These are phyloP conservation scores for Paecilomyces fulvus DNA, from an alignment of 2,329 filamentous ascomycete species.

Conservation along the genomic window DNA sequence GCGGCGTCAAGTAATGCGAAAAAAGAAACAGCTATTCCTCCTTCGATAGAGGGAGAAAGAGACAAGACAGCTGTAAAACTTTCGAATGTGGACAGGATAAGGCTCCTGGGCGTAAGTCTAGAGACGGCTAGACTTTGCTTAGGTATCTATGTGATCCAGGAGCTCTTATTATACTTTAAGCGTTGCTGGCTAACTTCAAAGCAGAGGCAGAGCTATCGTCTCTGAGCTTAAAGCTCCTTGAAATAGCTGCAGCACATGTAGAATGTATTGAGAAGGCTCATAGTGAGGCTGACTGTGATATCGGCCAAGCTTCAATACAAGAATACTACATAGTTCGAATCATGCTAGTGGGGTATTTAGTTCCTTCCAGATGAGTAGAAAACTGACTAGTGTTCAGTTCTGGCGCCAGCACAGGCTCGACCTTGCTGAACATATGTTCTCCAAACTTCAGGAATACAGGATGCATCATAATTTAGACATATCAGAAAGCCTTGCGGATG, in stretches of 20 bases:
- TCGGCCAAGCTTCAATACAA: slow-evolving; percentile 4
- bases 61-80: background rate
- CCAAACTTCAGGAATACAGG: slow-evolving; percentile 42
- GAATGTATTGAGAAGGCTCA: slow-evolving; percentile 15
- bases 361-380: background rate
- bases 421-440: slow-evolving; percentile 70
- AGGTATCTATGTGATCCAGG: slow-evolving; percentile 32
- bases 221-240: too few relatives aligned
- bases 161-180: slow-evolving; percentile 6
- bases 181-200: slow-evolving; percentile 7
- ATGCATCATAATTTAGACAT: slow-evolving; percentile 39
- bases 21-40: background rate
- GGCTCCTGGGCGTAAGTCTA: slow-evolving; percentile 55
- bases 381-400: slow-evolving; percentile 41
- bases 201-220: slow-evolving; percentile 31
- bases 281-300: slow-evolving; percentile 4
- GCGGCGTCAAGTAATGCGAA: slow-evolving; percentile 22
- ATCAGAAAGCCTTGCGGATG: slow-evolving; percentile 56
- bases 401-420: slow-evolving; percentile 67
- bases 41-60: background rate
- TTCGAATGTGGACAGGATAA: slow-evolving; percentile 21
- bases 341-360: slow-evolving; percentile 48
- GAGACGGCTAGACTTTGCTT: slow-evolving; percentile 58
- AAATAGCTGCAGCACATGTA: slow-evolving; percentile 48
- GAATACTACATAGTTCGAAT: slow-evolving; percentile 62